Percentiles rank a stretch among this genome's conserved stretches.
Evolutionary conservation across 2,329 filamentous ascomycete species (phyloP).

Genomic region (Aphanoascus verrucosus): DNA sequence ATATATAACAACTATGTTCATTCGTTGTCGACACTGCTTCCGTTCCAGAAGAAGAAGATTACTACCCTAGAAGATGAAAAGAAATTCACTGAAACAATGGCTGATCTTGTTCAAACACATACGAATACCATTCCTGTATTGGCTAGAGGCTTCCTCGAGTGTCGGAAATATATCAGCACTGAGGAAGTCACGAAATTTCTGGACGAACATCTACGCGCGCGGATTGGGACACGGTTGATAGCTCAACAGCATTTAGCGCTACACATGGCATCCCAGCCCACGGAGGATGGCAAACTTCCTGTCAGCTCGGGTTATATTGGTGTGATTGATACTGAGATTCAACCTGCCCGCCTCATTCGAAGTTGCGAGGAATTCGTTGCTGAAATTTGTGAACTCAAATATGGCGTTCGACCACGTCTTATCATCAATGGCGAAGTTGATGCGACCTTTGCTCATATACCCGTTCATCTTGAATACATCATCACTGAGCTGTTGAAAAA

Average conservation of each 20-base stretch:
- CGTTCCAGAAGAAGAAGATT: conserved; percentile 65
- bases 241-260: conserved; percentile 95
- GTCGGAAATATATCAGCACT: conserved; percentile 75
- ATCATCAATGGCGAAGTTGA: conserved; percentile 74
- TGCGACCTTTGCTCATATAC: conserved; percentile 85
- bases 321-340: conserved; percentile 83
- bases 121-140: conserved; percentile 88
- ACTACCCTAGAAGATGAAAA: conserved; percentile 76
- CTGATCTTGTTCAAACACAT: conserved; percentile 91
- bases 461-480: conserved; percentile 95
- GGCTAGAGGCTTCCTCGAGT: conserved; percentile 86
- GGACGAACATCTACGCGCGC: conserved; percentile 82
- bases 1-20: conserved; percentile 97
- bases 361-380: conserved; percentile 82
- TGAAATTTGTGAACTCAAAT: conserved; percentile 93
- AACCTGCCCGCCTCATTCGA: conserved; percentile 69
- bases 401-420: conserved; percentile 73
- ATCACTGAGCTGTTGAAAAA: conserved; percentile 95
- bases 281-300: conserved; percentile 45
- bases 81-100: conserved; percentile 81
- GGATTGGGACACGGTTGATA: conserved; percentile 87
- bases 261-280: conserved; percentile 63
- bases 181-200: conserved; percentile 80
- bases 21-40: conserved; percentile 78
- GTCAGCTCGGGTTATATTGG: conserved; percentile 62